Conservation (phyloP, 1,139 yeast genomes). For the Yamadazyma oceani region DNA sequence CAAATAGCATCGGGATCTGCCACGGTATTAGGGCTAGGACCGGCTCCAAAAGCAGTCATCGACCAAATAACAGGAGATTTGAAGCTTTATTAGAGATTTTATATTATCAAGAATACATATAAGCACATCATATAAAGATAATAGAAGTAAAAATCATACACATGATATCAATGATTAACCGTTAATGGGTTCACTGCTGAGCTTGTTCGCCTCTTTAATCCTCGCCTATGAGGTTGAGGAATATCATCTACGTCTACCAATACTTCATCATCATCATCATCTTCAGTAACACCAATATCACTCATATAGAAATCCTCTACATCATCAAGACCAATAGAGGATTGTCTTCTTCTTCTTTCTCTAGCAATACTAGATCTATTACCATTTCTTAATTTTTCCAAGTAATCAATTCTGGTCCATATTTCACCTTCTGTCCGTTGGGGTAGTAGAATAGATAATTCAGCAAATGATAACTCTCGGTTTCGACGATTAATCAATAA, state of each 20-base stretch:
- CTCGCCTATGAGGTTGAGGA: slow-evolving; percentile 24
- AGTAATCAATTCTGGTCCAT: slow-evolving; percentile 56
- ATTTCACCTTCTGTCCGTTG: slow-evolving; percentile 76
- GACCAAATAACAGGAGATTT: slow-evolving; percentile 81
- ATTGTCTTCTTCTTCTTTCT: slow-evolving; percentile 37
- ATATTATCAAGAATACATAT: neutral
- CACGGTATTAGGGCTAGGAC: slow-evolving; percentile 93
- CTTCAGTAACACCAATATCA: slow-evolving; percentile 37
- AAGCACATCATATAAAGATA: slow-evolving; percentile 1
- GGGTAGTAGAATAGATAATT: slow-evolving; percentile 70
- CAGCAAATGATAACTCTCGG: slow-evolving; percentile 68
- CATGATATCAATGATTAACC: slow-evolving; percentile 19
- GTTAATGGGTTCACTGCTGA: slow-evolving; percentile 46
- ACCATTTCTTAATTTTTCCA: slow-evolving; percentile 50
- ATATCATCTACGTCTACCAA: slow-evolving; percentile 42
- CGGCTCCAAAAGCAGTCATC: slow-evolving; percentile 84
- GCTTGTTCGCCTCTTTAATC: slow-evolving; percentile 43
- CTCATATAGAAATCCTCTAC: slow-evolving; percentile 49
- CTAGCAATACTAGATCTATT: slow-evolving; percentile 35
- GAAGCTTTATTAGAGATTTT: slow-evolving; percentile 57
- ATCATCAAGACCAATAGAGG: slow-evolving; percentile 45
- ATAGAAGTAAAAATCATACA: neutral
- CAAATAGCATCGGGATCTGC: slow-evolving; percentile 95
- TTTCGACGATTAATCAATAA: slow-evolving; percentile 56
- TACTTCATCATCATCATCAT: slow-evolving; percentile 38